Percentiles rank a stretch among this genome's conserved stretches.
Conservation (phyloP, 371 early-diverging fungal genomes). For the Mucor plumbeus region DNA sequence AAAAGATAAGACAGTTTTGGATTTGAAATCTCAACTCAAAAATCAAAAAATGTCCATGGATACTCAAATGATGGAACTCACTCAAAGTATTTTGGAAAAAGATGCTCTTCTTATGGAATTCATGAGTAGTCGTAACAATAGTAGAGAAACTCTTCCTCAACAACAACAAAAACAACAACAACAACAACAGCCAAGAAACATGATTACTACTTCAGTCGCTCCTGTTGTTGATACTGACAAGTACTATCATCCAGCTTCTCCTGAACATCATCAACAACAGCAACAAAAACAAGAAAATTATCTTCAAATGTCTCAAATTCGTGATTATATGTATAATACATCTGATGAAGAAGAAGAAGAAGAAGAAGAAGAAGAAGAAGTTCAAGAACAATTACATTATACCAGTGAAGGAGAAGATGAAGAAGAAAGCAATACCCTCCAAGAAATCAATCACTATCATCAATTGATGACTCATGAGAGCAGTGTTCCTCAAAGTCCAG, state of each 20-base stretch:
- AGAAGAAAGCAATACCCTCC: constrained; percentile 7
- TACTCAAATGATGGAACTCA: constrained; percentile 28
- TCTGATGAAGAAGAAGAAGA: constrained; percentile 23
- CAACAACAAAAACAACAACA: no score
- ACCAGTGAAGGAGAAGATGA: constrained; percentile 24
- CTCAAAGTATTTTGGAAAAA: constrained; percentile 30
- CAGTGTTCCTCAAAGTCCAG: constrained; percentile 22
- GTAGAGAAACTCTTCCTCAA: constrained; percentile 15
- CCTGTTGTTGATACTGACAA: background rate
- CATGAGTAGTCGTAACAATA: constrained; percentile 26
- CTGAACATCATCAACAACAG: background rate
- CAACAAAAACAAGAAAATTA: background rate
- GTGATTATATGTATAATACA: constrained; percentile 24
- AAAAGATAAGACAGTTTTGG: constrained; percentile 13
- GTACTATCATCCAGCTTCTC: constrained; percentile 15
- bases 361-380: constrained; percentile 19
- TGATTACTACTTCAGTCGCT: background rate
- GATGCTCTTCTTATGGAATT: constrained; percentile 26
- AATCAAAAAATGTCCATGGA: constrained; percentile 28
- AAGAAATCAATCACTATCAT: constrained; percentile 6
- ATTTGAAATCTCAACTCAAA: constrained; percentile 16
- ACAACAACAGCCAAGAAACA: background rate
- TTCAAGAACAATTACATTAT: constrained; percentile 15
- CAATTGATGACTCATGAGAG: constrained; percentile 1
- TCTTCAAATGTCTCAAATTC: constrained; percentile 25